Evolutionary conservation across 2,329 filamentous ascomycete species (phyloP), one percentile per base, ranked within the genome.

Genomic region (Teratosphaeria zuluensis): DNA sequence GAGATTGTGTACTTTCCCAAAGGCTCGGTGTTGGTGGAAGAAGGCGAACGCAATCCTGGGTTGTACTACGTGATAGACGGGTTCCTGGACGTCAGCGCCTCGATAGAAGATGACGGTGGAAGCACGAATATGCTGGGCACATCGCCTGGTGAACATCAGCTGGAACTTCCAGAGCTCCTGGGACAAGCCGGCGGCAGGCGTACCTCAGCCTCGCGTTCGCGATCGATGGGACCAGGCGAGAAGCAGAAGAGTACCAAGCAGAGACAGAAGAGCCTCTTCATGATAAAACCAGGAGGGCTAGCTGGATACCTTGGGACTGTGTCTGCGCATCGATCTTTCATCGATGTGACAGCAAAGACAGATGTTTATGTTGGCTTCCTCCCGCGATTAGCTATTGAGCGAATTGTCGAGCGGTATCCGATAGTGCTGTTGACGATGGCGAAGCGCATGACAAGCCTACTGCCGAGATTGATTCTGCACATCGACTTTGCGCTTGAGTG

Each of bases 401-500:
- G 91, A 63, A 94, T 99, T 53, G 90, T 95, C 1, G 94, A 99
- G 64, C 86, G 85, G 64, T 94, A 96, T 69, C 94, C 94, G 0
- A 89, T 96, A 48, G 88, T 97, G 3, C 77, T 99, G 9, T 78
- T 99, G 53, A 99, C 95, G 0, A 92, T 99, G 87, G 94, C 94
- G 0, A 99, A 99, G 75, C 82, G 94, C 54, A 77, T 99, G 60
- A 97, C 95, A 0, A 92, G 86, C 62, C 83, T 99, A 5, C 78
- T 99, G 3, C 94, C 95, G 0, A 85, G 90, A 14, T 78, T 99
- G 56, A 92, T 99, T 62, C 79, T 96, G 16, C 94, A 99, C 69
- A 97, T 99, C 63, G 94, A 99, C 73, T 99, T 99, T 75, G 94
- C 94, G 3, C 80, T 99, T 19, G 95, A 99, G 76, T 99, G 95